Evolutionary conservation across 805 yeast genomes (phyloP).

Genomic region (Monosporozyma unispora): DNA sequence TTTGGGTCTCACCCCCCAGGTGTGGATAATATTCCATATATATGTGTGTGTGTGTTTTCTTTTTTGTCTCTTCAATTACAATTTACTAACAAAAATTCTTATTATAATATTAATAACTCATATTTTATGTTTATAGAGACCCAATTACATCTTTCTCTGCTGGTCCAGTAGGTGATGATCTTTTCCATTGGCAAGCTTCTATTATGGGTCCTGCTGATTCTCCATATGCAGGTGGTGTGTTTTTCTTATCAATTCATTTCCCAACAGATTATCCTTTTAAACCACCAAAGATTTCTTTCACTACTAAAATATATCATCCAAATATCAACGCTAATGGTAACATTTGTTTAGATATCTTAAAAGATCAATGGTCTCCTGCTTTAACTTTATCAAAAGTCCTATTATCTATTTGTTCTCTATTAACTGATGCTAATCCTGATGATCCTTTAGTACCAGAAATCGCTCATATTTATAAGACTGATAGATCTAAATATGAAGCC

Average conservation of each 20-base stretch:
- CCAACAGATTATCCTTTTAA: conserved; percentile 99
- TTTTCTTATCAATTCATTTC: conserved; percentile 91
- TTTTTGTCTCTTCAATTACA: too few species aligned
- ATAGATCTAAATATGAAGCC: conserved; percentile 87
- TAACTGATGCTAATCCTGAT: conserved; percentile 97
- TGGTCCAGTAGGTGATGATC: conserved; percentile 96
- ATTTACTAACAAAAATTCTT: conserved; percentile 11
- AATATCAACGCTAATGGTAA: conserved; percentile 93
- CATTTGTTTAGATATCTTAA: conserved; percentile 91
- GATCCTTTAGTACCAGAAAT: conserved; percentile 98
- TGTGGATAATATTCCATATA: too few species aligned
- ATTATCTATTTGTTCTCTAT: conserved; percentile 86
- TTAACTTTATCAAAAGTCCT: conserved; percentile 91
- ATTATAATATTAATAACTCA: neutral
- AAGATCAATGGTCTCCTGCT: conserved; percentile 99
- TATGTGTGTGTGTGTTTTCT: neutral
- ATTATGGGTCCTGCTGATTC: conserved; percentile 99
- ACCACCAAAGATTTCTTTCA: conserved; percentile 90
- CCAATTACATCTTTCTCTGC: conserved; percentile 99
- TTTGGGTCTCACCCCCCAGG: too few species aligned
- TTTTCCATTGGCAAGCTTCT: conserved; percentile 99
- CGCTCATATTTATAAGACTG: conserved; percentile 92
- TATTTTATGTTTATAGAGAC: conserved; percentile 50
- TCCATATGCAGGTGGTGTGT: conserved; percentile 84
- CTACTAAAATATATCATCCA: conserved; percentile 95